A percentile compares a stretch with the other conserved stretches of the same genome.
Evolutionary conservation across 495 filamentous ascomycete species (phyloP).

Genomic region (Mytilinidion resinicola): DNA sequence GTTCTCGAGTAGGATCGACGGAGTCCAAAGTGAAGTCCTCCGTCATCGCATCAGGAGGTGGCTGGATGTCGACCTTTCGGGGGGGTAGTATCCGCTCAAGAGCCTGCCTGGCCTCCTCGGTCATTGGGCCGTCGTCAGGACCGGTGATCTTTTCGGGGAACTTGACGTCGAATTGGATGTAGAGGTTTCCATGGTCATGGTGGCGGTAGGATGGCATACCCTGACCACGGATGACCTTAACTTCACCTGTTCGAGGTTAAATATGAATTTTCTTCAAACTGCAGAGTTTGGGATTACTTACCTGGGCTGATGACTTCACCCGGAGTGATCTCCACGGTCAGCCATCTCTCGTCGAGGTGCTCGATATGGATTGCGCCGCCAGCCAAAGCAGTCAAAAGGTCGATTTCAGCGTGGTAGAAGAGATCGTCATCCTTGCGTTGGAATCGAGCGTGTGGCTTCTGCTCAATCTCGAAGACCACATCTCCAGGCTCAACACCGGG

Average conservation of each 20-base stretch:
- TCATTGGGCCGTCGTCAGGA: slow-evolving; percentile 51
- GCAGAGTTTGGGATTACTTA: slow-evolving; percentile 38
- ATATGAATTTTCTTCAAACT: neutral
- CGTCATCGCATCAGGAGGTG: slow-evolving; percentile 70
- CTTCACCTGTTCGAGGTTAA: slow-evolving; percentile 50
- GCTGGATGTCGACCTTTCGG: slow-evolving; percentile 54
- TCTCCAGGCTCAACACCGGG: slow-evolving; percentile 89
- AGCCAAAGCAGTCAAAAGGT: slow-evolving; percentile 89
- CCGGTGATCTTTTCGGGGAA: slow-evolving; percentile 57
- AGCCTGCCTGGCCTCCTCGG: slow-evolving; percentile 44
- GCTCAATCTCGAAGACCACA: slow-evolving; percentile 95
- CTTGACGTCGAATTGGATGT: slow-evolving; percentile 95
- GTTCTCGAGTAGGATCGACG: slow-evolving; percentile 64
- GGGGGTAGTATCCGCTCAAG: slow-evolving; percentile 79
- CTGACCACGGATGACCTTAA: slow-evolving; percentile 94
- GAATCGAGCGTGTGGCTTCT: slow-evolving; percentile 93
- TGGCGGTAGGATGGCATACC: slow-evolving; percentile 97
- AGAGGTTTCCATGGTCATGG: slow-evolving; percentile 94
- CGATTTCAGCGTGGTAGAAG: slow-evolving; percentile 91
- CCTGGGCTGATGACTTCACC: slow-evolving; percentile 91
- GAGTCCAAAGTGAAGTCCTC: slow-evolving; percentile 82
- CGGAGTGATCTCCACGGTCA: slow-evolving; percentile 81
- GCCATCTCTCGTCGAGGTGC: slow-evolving; percentile 95
- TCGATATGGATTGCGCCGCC: slow-evolving; percentile 85
- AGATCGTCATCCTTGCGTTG: slow-evolving; percentile 94